Evolutionary conservation across 2,329 filamentous ascomycete species (phyloP), one percentile per base, ranked within the genome.

Genomic region (Trichoderma sp.): DNA sequence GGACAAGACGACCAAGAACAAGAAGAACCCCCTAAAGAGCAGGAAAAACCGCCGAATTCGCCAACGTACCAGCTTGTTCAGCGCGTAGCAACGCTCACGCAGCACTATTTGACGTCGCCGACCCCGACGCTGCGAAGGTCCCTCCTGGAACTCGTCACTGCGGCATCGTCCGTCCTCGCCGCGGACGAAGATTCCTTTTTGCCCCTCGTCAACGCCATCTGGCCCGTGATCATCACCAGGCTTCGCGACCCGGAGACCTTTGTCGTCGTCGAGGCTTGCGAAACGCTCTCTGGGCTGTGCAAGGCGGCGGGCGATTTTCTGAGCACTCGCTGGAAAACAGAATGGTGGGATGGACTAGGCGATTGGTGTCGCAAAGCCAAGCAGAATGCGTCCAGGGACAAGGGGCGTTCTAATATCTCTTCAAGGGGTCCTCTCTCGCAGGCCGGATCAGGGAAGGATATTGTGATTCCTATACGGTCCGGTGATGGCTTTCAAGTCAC

Each of bases 21-120:
- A 58, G 80, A 84, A 36, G 76, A 83, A 0, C 71, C 81, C 0
- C 72, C 82, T 11, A 74, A 77, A 14, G 77, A 79, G 21, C 78
- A 81, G 57, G 86, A 91, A 80, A 86, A 89, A 71, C 85, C 88
- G 24, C 89, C 90, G n/a, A 90, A 91, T 43, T 92, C 92, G 60
- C 92, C 92, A 75, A 93, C 93, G 0, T 97, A 97, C 80, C 86
- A 86, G n/a, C 87, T 98, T 12, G 88, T 98, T 4, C 86, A 94
- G 39, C 91, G 91, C 71, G 96, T 99, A 71, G 90, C 94, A 28
- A 88, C 89, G 63, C 89, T 97, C 1, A 95, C 94, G 6, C 95
- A 97, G 78, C 91, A 97, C 79, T 96, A 98, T 80, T 88, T 99
- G 12, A 94, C 95, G 6, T 95, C 94, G 0, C 91, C 93, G 0